A percentile compares a stretch with the other conserved stretches of the same genome.
Conservation (phyloP, 1,139 yeast species). For the Arxiozyma slooffiae region DNA sequence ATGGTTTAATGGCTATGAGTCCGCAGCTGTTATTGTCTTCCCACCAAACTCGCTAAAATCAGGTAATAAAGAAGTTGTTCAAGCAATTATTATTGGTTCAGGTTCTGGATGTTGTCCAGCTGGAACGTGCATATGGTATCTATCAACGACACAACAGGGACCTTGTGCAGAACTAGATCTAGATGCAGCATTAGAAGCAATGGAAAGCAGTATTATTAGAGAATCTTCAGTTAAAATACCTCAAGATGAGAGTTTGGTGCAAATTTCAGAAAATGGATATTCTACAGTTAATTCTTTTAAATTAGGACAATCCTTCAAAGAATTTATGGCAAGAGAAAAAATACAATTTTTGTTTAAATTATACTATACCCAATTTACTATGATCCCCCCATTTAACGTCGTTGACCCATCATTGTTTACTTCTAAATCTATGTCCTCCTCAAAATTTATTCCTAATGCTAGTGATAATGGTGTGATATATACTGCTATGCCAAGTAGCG, state of each 20-base stretch:
- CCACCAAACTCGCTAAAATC: conserved; percentile 78
- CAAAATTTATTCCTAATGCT: conserved; percentile 24
- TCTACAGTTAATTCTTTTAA: conserved; percentile 71
- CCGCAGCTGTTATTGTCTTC: conserved; percentile 80
- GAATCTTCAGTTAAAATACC: conserved; percentile 55
- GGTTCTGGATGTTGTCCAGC: conserved; percentile 81
- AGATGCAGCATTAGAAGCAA: conserved; percentile 66
- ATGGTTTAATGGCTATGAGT: conserved; percentile 83
- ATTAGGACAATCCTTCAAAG: conserved; percentile 74
- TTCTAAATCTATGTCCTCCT: neutral
- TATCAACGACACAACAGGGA: conserved; percentile 68
- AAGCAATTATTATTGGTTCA: conserved; percentile 79
- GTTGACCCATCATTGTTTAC: conserved; percentile 34
- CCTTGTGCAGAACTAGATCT: conserved; percentile 65
- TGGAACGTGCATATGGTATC: conserved; percentile 87
- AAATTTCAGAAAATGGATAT: conserved; percentile 54
- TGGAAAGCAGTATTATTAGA: conserved; percentile 71
- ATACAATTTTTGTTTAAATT: conserved; percentile 71
- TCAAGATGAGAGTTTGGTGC: conserved; percentile 45
- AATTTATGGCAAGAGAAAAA: conserved; percentile 72
- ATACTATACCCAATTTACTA: conserved; percentile 67
- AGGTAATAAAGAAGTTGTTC: conserved; percentile 63
- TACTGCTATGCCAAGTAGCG: conserved; percentile 67
- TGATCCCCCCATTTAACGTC: conserved; percentile 42
- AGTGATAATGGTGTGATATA: conserved; percentile 46